phyloP scores from a whole-genome alignment of 768 basidiomycete species.

The Tephrocybe sp. region DNA sequence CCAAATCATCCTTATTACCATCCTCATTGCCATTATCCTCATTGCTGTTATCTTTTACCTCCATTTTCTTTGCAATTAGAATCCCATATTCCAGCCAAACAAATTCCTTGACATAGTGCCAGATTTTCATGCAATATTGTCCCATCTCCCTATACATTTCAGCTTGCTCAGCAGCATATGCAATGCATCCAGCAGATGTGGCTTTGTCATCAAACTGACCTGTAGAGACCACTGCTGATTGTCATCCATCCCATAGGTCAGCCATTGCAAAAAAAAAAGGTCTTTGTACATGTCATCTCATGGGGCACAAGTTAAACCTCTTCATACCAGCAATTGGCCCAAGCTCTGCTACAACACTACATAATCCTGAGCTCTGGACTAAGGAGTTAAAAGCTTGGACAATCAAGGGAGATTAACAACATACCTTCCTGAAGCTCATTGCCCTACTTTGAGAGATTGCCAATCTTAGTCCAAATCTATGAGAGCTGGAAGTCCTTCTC shows the following conservation, averaged over 20 bases:
- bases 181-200: too few relatives aligned
- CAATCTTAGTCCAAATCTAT: slow-evolving; percentile 19
- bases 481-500: slow-evolving; percentile 9
- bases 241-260: neutral
- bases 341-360: slow-evolving; percentile 8
- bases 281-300: neutral
- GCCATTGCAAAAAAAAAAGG: neutral
- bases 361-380: slow-evolving; percentile 11
- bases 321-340: neutral
- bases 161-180: too few relatives aligned
- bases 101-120: too few relatives aligned
- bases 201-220: too few relatives aligned
- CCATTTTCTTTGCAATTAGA: too few relatives aligned
- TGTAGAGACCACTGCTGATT: too few relatives aligned
- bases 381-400: neutral
- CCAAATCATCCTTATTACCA: too few relatives aligned
- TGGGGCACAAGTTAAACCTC: neutral
- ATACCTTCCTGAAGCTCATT: slow-evolving; percentile 16
- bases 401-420: neutral
- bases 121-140: too few relatives aligned
- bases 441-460: neutral
- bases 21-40: too few relatives aligned
- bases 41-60: too few relatives aligned
- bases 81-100: too few relatives aligned
- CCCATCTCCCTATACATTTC: too few relatives aligned